These are phyloP conservation scores for Malus domestica DNA, from an alignment of 306 rosid genomes.

Conservation along the genomic window ASM211411v1 NC_041796.1:27697501-27698000, in stretches of 20 bases:
- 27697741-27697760: neutral
- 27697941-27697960: neutral
- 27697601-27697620: neutral
- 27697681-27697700: neutral
- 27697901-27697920: too few species aligned
- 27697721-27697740: neutral
- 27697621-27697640: neutral
- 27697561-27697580: neutral
- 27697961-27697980: too few species aligned
- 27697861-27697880: neutral
- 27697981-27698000: slow-evolving; percentile 67
- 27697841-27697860: neutral
- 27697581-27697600: neutral
- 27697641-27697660: neutral
- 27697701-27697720: neutral
- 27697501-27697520: neutral
- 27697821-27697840: neutral
- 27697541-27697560: neutral
- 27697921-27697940: too few species aligned
- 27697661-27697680: neutral
- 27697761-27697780: neutral
- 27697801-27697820: neutral
- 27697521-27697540: neutral
- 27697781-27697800: neutral
- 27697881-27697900: too few species aligned